Conservation (phyloP, 257 asterid species). For the Solanum chilense region DNA sequence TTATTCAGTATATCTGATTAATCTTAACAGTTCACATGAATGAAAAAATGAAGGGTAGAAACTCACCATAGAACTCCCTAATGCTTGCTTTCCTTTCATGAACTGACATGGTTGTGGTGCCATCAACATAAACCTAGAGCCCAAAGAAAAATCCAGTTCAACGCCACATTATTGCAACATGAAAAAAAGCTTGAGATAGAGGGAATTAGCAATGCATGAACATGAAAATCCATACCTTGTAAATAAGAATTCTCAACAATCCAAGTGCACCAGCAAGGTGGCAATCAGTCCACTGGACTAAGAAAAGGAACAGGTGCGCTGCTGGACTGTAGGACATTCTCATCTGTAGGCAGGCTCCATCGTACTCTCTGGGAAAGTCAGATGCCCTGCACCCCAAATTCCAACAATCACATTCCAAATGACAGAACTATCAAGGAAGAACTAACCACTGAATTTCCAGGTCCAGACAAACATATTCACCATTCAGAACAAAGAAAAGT, state of each 20-base stretch:
- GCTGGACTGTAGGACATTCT: constrained; percentile 95
- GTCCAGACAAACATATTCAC: background rate
- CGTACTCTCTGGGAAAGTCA: constrained; percentile 72
- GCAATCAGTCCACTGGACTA: constrained; percentile 94
- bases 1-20: background rate
- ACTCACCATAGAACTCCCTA: constrained; percentile 83
- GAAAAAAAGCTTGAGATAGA: background rate
- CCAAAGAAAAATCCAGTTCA: background rate
- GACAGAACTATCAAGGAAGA: background rate
- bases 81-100: constrained; percentile 95
- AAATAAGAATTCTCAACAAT: constrained; percentile 71
- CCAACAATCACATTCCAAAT: background rate
- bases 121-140: constrained; percentile 83
- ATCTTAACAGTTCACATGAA: background rate
- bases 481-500: background rate
- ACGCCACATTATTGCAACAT: background rate
- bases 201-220: background rate
- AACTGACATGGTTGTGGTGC: constrained; percentile 89
- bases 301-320: constrained; percentile 78
- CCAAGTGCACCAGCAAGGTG: constrained; percentile 97
- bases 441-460: background rate
- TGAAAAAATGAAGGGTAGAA: background rate
- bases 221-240: constrained; percentile 41
- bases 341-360: constrained; percentile 94
- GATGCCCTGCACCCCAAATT: constrained; percentile 55